Base-by-base conservation (phyloP, 225 moss, liverwort and hornwort species). In the Physcomitrium patens region DNA sequence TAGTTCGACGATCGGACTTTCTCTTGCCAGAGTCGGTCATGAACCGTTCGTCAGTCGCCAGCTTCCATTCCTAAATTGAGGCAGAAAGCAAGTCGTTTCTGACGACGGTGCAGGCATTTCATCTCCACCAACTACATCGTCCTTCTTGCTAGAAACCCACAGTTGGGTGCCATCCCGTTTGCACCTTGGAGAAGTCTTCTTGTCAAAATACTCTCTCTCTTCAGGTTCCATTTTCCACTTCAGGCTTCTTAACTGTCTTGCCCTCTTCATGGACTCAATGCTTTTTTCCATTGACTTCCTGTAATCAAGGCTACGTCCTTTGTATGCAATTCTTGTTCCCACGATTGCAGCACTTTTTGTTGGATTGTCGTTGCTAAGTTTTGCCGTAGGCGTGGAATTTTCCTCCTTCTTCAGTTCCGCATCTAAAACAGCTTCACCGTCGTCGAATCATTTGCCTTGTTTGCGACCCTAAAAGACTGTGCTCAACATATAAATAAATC, bases 391-490 rank as follows among this genome's bases (percentile, higher is more conserved):
- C 5, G 77, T 82, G 60, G 76, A 74, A 12, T 71, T 74, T 41
- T 80, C 82, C 16, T 86, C 82, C 3, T 77, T 71, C 58, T 82
- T 82, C 23, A 64, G 88, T 27, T 80, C 85, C 19, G 86, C 86
- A n/a, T 88, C 88, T 42, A 73, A 80, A 0, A 80, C 78, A 70
- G 65, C 76, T 48, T 88, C 86, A 37, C 77, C 86, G 65, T 88
- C 82, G 42, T 82, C 74, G 19, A 71, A 78, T 86, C 82, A 78
- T 73, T 88, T 82, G 26, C 88, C 91, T 50, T 86, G 74, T 52
- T 91, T 91, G 9, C 69, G 80, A 37, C 84, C 88, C 60, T 86
- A 66, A 88, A 24, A 31, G 91, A 86, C 91, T 91, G 24, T 24
- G 82, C 20, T 0, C 22, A 41, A 17, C 9, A 54, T 13, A 7